phyloP scores from a whole-genome alignment of 192 early-diverging fungal genomes.

The Chytriomyces confervae region DNA sequence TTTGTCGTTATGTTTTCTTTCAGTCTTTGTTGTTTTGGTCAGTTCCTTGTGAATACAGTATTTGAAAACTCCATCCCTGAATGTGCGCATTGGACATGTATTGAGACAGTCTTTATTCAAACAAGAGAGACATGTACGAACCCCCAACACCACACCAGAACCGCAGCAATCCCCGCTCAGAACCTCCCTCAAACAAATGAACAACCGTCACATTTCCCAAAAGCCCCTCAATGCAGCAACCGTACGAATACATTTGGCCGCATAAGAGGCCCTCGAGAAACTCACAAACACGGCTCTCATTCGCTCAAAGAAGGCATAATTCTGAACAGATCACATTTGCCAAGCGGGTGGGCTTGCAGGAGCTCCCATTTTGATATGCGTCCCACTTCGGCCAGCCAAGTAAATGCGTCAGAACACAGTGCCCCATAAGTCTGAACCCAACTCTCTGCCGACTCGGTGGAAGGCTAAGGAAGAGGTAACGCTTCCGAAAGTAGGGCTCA shows the following conservation, averaged over 20 bases:
- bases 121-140: too few relatives aligned
- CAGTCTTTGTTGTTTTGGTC: neutral
- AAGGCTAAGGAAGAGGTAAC: neutral
- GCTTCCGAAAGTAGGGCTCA: neutral
- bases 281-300: neutral
- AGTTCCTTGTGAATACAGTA: neutral
- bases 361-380: neutral
- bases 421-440: neutral
- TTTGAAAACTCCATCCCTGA: too few relatives aligned
- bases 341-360: neutral
- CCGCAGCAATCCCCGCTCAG: too few relatives aligned
- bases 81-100: too few relatives aligned
- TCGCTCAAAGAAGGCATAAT: neutral
- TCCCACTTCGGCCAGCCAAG: neutral
- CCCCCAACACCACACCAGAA: too few relatives aligned
- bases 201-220: neutral
- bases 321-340: neutral
- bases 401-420: neutral
- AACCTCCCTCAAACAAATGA: neutral
- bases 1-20: constrained; percentile 12
- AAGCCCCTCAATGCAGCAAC: neutral
- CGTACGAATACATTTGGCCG: neutral
- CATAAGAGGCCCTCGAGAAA: neutral
- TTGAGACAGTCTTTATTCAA: too few relatives aligned
- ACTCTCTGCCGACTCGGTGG: neutral